Conservation (phyloP, 352 stramenopile species). For the Phytophthora brassicae region DNA sequence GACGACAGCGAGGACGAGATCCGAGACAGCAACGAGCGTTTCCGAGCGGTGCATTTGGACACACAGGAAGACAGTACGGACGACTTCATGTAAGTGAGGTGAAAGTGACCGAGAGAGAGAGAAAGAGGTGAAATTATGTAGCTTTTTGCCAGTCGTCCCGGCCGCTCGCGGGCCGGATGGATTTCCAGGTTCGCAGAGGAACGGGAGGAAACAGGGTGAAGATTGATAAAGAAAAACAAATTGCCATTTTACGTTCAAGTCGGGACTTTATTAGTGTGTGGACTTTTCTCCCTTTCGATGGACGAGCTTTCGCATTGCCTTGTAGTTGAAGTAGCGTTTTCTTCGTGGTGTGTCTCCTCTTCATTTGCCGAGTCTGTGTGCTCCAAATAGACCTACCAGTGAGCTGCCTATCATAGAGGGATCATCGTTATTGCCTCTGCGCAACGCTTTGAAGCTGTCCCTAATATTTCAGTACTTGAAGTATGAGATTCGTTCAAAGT, state of each 20-base stretch:
- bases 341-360: conserved; percentile 12
- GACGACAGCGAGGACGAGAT: conserved; percentile 91
- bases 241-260: conserved; percentile 33
- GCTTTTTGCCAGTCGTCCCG: conserved; percentile 26
- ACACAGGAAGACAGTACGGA: conserved; percentile 80
- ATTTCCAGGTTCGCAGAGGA: conserved; percentile 14
- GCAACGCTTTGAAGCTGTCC: background rate
- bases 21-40: conserved; percentile 88
- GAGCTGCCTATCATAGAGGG: too few relatives aligned
- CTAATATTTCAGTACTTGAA: too few relatives aligned
- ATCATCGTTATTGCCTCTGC: too few relatives aligned
- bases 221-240: conserved; percentile 40
- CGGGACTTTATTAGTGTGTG: too few relatives aligned
- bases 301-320: conserved; percentile 6
- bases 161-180: conserved; percentile 3
- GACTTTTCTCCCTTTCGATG: conserved; percentile 16
- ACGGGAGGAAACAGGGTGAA: conserved; percentile 21
- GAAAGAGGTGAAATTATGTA: conserved; percentile 42
- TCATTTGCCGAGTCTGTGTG: conserved; percentile 7
- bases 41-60: conserved; percentile 86
- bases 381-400: background rate
- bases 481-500: too few relatives aligned
- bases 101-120: conserved; percentile 4
- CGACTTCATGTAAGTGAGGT: conserved; percentile 75
- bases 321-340: conserved; percentile 20